Conservation (phyloP, 108 stramenopile species). For the Asterionellopsis glacialis region DNA sequence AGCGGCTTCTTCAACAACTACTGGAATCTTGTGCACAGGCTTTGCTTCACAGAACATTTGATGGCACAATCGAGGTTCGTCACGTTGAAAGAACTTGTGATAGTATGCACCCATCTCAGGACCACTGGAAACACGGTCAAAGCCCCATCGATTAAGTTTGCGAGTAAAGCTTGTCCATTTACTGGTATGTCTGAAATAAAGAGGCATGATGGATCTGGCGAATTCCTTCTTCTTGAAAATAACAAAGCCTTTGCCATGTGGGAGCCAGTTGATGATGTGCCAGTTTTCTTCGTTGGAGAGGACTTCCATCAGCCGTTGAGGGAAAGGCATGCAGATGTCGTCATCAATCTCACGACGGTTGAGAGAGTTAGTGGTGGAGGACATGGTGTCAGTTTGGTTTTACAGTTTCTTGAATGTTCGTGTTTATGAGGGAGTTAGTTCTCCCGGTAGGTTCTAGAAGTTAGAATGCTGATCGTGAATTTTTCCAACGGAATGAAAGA, state of each 20-base stretch:
- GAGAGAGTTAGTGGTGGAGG: no score
- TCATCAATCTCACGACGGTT: no score
- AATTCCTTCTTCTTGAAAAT: conserved; percentile 23
- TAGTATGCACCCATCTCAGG: conserved; percentile 71
- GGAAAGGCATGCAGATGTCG: not conserved
- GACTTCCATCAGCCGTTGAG: not conserved
- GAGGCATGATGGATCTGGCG: conserved; percentile 17
- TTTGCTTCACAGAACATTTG: conserved; percentile 57
- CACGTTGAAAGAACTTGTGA: conserved; percentile 65
- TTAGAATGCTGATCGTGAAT: no score
- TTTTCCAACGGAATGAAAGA: no score
- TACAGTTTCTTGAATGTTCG: no score
- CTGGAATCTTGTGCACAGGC: not conserved
- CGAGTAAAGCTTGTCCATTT: conserved; percentile 32
- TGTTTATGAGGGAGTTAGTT: no score
- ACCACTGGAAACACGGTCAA: conserved; percentile 61
- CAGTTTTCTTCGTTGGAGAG: not conserved
- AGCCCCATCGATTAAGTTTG: conserved; percentile 60
- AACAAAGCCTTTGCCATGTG: conserved; percentile 25
- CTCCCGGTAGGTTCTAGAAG: no score
- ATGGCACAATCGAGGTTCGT: conserved; percentile 38
- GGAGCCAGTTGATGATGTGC: conserved; percentile 25
- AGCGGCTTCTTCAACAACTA: no score
- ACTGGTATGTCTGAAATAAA: conserved; percentile 27
- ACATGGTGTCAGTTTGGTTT: no score